phyloP scores from a whole-genome alignment of 2,329 filamentous ascomycete genomes.

The Phyllachora maydis region DNA sequence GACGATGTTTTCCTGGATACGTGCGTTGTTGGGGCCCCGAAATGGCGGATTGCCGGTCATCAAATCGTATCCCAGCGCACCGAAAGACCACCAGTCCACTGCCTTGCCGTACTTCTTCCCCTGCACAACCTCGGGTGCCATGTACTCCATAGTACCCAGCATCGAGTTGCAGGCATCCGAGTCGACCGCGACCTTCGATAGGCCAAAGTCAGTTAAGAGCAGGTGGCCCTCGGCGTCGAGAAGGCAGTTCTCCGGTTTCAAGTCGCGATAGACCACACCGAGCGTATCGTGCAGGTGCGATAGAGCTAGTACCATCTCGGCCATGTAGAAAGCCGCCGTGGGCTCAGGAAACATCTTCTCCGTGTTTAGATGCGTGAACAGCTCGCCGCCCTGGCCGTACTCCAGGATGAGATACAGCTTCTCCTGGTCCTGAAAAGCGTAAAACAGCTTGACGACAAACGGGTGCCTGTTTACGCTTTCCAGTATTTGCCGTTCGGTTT shows the following conservation, averaged over 20 bases:
- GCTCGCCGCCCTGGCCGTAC: constrained; percentile 89
- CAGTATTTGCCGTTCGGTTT: constrained; percentile 84
- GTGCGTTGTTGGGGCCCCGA: constrained; percentile 73
- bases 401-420: constrained; percentile 95
- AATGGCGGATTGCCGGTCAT: constrained; percentile 88
- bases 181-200: constrained; percentile 82
- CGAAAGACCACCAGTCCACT: constrained; percentile 98
- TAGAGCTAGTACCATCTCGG: constrained; percentile 85
- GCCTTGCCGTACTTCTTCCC: constrained; percentile 81
- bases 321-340: constrained; percentile 92
- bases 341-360: constrained; percentile 91
- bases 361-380: constrained; percentile 85
- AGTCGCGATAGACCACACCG: constrained; percentile 86
- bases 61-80: constrained; percentile 77
- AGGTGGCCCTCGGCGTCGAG: constrained; percentile 82
- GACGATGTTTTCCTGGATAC: constrained; percentile 89
- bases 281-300: constrained; percentile 83
- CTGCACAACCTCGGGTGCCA: constrained; percentile 87
- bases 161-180: constrained; percentile 64
- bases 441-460: constrained; percentile 95
- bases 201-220: constrained; percentile 85
- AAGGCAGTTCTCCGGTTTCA: constrained; percentile 96
- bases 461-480: constrained; percentile 93
- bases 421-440: constrained; percentile 95
- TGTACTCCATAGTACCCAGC: constrained; percentile 92